Evolutionary conservation across 106 monocot species (phyloP).

Genomic region (Agapanthus africanus): DNA sequence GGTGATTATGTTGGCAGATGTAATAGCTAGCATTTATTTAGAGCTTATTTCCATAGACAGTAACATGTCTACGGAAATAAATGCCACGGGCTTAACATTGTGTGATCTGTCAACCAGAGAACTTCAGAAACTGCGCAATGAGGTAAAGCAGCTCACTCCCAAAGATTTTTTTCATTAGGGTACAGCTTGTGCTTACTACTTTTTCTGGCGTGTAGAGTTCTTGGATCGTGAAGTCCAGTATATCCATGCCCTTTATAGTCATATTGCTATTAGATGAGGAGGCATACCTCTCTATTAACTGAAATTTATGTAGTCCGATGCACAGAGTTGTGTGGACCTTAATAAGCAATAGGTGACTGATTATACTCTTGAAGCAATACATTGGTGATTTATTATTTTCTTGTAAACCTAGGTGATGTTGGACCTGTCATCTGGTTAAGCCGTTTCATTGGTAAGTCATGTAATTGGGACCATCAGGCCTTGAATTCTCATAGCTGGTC

Average conservation of each 20-base stretch:
- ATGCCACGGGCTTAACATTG: constrained; percentile 39
- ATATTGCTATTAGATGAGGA: background rate
- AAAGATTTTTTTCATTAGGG: background rate
- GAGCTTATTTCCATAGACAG: constrained; percentile 91
- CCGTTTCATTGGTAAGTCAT: too few relatives aligned
- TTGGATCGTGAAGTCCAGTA: background rate
- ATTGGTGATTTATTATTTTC: background rate
- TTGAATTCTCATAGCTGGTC: background rate
- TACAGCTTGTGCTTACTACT: background rate
- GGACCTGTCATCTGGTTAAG: background rate
- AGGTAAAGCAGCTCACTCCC: constrained; percentile 29
- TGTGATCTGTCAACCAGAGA: constrained; percentile 75
- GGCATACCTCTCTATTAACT: background rate
- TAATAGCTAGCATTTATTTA: constrained; percentile 54
- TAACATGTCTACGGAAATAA: constrained; percentile 44
- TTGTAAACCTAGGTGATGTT: too few relatives aligned
- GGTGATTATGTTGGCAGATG: constrained; percentile 74
- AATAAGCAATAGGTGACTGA: background rate
- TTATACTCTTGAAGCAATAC: background rate
- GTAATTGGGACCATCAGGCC: too few relatives aligned
- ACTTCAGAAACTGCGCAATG: constrained; percentile 84
- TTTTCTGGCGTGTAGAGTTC: background rate
- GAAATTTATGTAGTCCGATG: background rate
- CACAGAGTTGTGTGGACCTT: background rate
- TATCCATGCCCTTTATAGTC: background rate